A percentile compares a stretch with the other conserved stretches of the same genome.
These are phyloP conservation scores for Cucurbitaria berberidis DNA, from an alignment of 2,329 filamentous ascomycete species.

Conservation along the genomic window DNA sequence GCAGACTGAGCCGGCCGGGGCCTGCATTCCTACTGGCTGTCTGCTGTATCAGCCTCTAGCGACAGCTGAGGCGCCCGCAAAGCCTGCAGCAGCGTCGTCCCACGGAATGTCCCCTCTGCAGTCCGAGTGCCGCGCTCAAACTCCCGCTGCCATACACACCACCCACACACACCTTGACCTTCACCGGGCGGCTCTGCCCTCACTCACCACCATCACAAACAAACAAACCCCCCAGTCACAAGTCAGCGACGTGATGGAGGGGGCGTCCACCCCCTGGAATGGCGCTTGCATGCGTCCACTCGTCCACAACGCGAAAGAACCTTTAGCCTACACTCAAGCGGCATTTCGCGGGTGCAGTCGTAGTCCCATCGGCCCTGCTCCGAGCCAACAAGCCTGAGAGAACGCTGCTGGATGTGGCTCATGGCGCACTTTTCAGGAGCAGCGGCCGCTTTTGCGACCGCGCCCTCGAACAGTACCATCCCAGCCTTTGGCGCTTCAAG, in stretches of 20 bases:
- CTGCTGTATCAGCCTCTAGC: conserved; percentile 19
- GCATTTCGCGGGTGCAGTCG: conserved; percentile 15
- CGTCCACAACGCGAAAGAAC: conserved; percentile 12
- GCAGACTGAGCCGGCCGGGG: conserved; percentile 11
- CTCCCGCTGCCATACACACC: neutral
- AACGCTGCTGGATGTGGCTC: conserved; percentile 24
- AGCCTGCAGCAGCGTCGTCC: conserved; percentile 21
- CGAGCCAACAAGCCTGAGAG: conserved; percentile 16
- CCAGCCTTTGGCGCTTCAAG: conserved; percentile 29
- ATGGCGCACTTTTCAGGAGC: conserved; percentile 9
- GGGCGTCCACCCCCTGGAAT: conserved; percentile 6
- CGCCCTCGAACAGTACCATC: conserved; percentile 18
- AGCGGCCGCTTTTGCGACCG: conserved; percentile 31
- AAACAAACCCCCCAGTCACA: neutral
- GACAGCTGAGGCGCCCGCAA: conserved; percentile 13
- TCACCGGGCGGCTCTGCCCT: conserved; percentile 12
- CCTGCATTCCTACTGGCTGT: conserved; percentile 23
- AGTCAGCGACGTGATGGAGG: conserved; percentile 4
- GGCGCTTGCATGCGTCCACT: conserved; percentile 9
- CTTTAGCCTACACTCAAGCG: conserved; percentile 31
- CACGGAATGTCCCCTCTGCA: conserved; percentile 13
- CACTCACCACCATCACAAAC: conserved; percentile 8
- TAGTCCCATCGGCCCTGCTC: conserved; percentile 27
- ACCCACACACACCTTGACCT: conserved; percentile 1
- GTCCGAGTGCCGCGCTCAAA: conserved; percentile 13